Conservation (phyloP, 441 rosid species). For the Erysimum pusillum region DNA sequence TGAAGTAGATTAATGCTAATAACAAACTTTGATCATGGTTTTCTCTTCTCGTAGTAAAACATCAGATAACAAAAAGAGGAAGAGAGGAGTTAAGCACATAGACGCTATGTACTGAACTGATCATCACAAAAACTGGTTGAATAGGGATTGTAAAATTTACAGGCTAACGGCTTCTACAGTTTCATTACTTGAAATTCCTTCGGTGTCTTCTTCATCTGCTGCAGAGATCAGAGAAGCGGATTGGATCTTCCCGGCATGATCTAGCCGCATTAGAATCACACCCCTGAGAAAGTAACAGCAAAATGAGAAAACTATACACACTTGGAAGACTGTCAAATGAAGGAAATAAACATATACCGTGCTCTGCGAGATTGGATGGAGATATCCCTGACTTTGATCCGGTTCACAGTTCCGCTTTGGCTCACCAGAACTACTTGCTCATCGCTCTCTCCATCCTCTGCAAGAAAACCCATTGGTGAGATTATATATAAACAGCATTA, state of each 20-base stretch:
- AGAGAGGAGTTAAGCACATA: constrained; percentile 28
- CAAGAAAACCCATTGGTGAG: constrained; percentile 20
- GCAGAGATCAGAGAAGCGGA: constrained; percentile 88
- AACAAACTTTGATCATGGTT: constrained; percentile 23
- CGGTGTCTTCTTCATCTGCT: constrained; percentile 56
- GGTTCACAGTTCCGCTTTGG: constrained; percentile 91
- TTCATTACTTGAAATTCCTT: constrained; percentile 39
- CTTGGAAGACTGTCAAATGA: neutral
- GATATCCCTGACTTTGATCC: constrained; percentile 93
- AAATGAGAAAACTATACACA: constrained; percentile 4
- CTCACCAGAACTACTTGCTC: constrained; percentile 95
- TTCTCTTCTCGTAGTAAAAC: constrained; percentile 30
- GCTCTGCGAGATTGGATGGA: constrained; percentile 92
- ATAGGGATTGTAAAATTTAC: constrained; percentile 30
- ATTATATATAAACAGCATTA: neutral
- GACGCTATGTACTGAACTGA: constrained; percentile 29
- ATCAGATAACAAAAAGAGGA: constrained; percentile 15
- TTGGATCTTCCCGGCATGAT: constrained; percentile 89
- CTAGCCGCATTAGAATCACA: constrained; percentile 91
- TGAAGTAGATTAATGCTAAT: constrained; percentile 1
- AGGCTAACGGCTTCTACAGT: constrained; percentile 30
- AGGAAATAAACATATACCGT: constrained; percentile 52
- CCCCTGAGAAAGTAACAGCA: constrained; percentile 60
- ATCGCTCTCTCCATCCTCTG: constrained; percentile 93
- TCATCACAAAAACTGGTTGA: constrained; percentile 19